phyloP scores from a whole-genome alignment of 2,329 filamentous ascomycete genomes.

The Monilinia fructicola region DNA sequence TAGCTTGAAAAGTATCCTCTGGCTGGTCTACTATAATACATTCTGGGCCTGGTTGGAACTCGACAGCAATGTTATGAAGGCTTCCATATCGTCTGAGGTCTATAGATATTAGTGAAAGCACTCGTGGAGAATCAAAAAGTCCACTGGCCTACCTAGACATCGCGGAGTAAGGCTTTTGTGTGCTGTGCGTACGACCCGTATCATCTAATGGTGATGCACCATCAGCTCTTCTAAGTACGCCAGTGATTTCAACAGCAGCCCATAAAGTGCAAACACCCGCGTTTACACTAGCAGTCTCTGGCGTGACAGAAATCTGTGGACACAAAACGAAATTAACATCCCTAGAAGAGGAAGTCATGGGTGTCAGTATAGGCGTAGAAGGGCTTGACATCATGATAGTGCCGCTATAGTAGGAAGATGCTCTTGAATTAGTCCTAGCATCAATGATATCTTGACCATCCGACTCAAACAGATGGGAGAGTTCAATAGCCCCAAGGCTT shows the following conservation, averaged over 20 bases:
- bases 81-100: conserved; percentile 32
- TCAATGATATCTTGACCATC: conserved; percentile 32
- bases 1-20: conserved; percentile 35
- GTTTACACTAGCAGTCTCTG: conserved; percentile 39
- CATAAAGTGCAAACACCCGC: conserved; percentile 39
- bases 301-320: conserved; percentile 39
- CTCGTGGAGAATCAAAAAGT: background rate
- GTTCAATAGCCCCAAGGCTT: conserved; percentile 11
- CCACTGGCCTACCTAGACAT: conserved; percentile 13
- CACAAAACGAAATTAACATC: conserved; percentile 31
- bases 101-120: conserved; percentile 16
- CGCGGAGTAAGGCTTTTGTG: conserved; percentile 15
- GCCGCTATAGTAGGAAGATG: conserved; percentile 26
- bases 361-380: conserved; percentile 1
- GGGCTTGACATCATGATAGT: conserved; percentile 16
- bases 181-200: conserved; percentile 1
- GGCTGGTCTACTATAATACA: conserved; percentile 37
- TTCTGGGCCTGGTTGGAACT: conserved; percentile 33
- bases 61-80: conserved; percentile 38
- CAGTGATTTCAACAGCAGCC: conserved; percentile 42
- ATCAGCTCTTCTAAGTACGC: conserved; percentile 33
- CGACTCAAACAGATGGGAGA: conserved; percentile 23
- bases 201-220: conserved; percentile 22
- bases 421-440: conserved; percentile 27
- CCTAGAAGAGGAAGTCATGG: background rate